Evolutionary conservation across 768 basidiomycete genomes (phyloP).

Genomic region (Tylopilus balloui): DNA sequence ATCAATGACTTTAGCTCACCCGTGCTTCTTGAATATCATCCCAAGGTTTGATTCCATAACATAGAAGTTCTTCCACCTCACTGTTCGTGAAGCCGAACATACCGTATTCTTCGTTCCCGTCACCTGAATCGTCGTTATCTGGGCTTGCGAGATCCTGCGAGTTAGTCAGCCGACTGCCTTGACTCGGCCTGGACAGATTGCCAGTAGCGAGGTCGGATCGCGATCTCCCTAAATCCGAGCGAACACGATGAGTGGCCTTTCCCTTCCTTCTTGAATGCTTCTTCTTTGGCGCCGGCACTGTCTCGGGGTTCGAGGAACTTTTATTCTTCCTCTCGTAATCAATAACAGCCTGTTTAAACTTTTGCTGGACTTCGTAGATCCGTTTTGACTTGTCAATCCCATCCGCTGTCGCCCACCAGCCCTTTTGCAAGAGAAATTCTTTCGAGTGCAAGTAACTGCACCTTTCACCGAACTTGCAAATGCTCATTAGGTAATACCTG

Average conservation of each 20-base stretch:
- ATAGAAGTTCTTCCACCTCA: constrained; percentile 33
- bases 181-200: too few relatives aligned
- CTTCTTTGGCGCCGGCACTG: neutral
- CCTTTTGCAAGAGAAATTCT: constrained; percentile 37
- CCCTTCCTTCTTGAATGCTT: neutral
- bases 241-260: neutral
- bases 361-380: neutral
- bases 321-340: neutral
- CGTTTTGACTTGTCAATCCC: neutral
- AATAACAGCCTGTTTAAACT: neutral
- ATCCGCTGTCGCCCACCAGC: constrained; percentile 40
- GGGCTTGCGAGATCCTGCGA: neutral
- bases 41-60: constrained; percentile 41
- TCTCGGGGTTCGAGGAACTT: neutral
- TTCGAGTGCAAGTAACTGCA: constrained; percentile 48
- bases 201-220: too few relatives aligned
- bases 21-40: constrained; percentile 32
- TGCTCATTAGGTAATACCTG: constrained; percentile 33
- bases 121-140: neutral
- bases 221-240: too few relatives aligned
- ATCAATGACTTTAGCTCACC: constrained; percentile 20
- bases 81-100: constrained; percentile 28
- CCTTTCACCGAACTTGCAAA: constrained; percentile 34
- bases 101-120: neutral
- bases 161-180: neutral